These are phyloP conservation scores for Neopestalotiopsis clavispora DNA, from an alignment of 2,329 filamentous ascomycete genomes.

Conservation along the genomic window DNA sequence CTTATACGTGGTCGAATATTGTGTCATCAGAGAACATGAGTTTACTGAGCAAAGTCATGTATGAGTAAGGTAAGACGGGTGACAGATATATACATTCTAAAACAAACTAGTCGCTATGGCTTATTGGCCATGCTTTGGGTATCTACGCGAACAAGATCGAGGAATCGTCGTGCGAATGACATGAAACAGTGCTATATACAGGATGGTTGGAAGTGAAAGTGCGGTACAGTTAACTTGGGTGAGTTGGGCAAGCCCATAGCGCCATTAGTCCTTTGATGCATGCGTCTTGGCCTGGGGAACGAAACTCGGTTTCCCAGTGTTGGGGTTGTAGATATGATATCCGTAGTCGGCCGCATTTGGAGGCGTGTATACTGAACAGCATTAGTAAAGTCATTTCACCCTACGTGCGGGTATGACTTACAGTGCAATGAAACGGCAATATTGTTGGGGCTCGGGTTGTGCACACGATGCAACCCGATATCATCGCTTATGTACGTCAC, in stretches of 20 bases:
- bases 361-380: constrained; percentile 59
- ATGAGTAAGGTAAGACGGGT: too few relatives aligned
- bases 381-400: background rate
- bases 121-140: background rate
- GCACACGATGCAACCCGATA: constrained; percentile 8
- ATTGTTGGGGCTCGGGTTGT: background rate
- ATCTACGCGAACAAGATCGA: background rate
- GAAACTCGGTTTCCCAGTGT: constrained; percentile 40
- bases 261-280: background rate
- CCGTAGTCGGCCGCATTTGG: constrained; percentile 68
- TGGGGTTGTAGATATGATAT: constrained; percentile 64
- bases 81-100: too few relatives aligned
- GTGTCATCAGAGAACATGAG: background rate
- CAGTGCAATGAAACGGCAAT: constrained; percentile 10
- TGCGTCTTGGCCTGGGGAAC: constrained; percentile 1
- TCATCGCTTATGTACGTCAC: constrained; percentile 18
- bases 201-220: background rate
- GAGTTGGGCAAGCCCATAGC: background rate
- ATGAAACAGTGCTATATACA: background rate
- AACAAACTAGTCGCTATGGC: too few relatives aligned
- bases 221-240: background rate
- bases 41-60: background rate
- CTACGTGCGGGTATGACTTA: background rate
- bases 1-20: background rate
- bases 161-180: background rate